Evolutionary conservation across 2,329 filamentous ascomycete genomes (phyloP), one percentile per base, ranked within the genome.

Genomic region (Ilyonectria mors-panacis): DNA sequence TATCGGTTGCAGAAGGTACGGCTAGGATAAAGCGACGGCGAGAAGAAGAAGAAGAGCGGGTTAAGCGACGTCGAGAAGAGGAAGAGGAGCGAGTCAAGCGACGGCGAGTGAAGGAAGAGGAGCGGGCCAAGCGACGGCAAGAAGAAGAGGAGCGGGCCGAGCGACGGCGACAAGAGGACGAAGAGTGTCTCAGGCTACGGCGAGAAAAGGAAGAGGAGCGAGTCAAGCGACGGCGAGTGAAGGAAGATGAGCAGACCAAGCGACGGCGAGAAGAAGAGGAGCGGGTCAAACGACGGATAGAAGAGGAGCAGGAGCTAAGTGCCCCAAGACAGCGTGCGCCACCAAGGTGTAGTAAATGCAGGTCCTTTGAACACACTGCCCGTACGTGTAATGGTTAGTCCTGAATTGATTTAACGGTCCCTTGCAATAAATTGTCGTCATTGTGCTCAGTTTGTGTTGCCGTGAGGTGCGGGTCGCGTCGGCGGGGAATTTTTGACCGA

Each of bases 311-410:
- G 23, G 23, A 26, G 23, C 23, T 26, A 26, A 26, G 23, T 26
- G 23, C 23, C 23, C 23, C 23, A 26, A 26, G 23, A 26, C 23
- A 26, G 23, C 23, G 23, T 26, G 23, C 45, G 45, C 45, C 45
- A 48, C 45, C 21, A 48, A 48, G 45, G 45, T 50, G 45, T 50
- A 50, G 45, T 50, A 50, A 50, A 50, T 50, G 45, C 21, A 50
- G 45, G 45, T 50, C 45, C 45, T 50, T 6, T 50, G 21, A 50
- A 28, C 45, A 50, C 45, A 50, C 45, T 26, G 45, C 45, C 45
- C 45, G 45, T 50, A 50, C 45, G 23, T 50, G 19, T 50, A 50
- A 50, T 50, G 45, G 45, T 50, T 50, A 50, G 45, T 50, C 45
- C 45, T 50, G 45, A 50, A 50, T 50, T 50, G 23, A 47, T 47